Evolutionary conservation across 768 basidiomycete genomes (phyloP).

Genomic region (Mycena haematopus): DNA sequence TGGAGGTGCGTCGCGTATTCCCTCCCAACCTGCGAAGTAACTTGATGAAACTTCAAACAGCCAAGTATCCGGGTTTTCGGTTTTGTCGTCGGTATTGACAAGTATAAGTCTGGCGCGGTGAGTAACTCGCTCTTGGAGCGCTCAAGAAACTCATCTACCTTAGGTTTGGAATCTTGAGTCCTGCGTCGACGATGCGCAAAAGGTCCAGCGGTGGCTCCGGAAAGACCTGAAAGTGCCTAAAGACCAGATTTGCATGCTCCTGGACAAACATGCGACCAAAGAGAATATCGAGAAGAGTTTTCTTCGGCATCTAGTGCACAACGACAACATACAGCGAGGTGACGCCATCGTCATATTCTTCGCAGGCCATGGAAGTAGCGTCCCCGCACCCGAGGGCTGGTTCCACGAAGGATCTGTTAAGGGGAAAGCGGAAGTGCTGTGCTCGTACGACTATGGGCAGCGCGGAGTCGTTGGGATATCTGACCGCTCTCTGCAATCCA

Average conservation of each 20-base stretch:
- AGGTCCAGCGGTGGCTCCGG: conserved; percentile 61
- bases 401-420: conserved; percentile 47
- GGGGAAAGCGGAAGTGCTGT: conserved; percentile 60
- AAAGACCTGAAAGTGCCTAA: conserved; percentile 64
- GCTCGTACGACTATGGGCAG: conserved; percentile 70
- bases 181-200: conserved; percentile 68
- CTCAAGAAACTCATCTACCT: neutral
- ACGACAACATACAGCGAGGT: conserved; percentile 60
- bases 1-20: conserved; percentile 17
- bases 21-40: neutral
- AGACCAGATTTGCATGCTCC: conserved; percentile 60
- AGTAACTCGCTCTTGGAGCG: neutral
- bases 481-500: conserved; percentile 67
- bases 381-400: conserved; percentile 67
- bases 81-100: conserved; percentile 72
- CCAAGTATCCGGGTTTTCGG: conserved; percentile 64
- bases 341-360: conserved; percentile 76
- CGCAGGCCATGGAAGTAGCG: conserved; percentile 72
- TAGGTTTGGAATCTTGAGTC: conserved; percentile 71
- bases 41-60: conserved; percentile 21
- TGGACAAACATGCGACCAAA: conserved; percentile 67
- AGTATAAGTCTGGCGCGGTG: conserved; percentile 61
- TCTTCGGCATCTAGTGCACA: conserved; percentile 67
- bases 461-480: conserved; percentile 65
- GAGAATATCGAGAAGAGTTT: conserved; percentile 65